Percentiles rank a stretch among this genome's conserved stretches.
phyloP scores from a whole-genome alignment of 2,329 filamentous ascomycete genomes.

The Fusarium sp. region DNA sequence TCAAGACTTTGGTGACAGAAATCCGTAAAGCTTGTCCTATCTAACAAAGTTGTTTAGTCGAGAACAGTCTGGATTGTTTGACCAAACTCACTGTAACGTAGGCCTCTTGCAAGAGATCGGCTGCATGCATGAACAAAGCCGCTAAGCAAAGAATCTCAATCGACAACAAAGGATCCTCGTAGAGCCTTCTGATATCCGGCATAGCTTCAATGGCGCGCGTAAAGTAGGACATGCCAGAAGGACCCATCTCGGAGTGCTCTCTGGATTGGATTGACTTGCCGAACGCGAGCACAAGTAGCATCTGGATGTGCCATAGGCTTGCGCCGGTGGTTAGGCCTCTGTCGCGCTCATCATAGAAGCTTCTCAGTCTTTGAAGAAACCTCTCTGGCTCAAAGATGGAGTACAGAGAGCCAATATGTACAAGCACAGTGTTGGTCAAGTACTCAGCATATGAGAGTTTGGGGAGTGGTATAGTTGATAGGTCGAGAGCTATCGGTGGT shows the following conservation, averaged over 20 bases:
- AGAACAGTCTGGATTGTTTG: background rate
- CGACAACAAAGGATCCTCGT: conserved; percentile 35
- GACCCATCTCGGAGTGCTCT: conserved; percentile 39
- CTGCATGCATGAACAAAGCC: conserved; percentile 42
- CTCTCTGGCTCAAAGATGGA: conserved; percentile 27
- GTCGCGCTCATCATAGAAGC: conserved; percentile 26
- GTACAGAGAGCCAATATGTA: conserved; percentile 39
- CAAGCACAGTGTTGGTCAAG: conserved; percentile 34
- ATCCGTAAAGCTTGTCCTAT: conserved; percentile 39
- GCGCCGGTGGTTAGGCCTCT: background rate
- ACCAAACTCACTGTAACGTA: conserved; percentile 34
- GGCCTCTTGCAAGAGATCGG: conserved; percentile 39
- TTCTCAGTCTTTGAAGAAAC: conserved; percentile 24
- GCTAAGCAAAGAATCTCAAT: conserved; percentile 40
- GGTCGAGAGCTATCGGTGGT: conserved; percentile 30
- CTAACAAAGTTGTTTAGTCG: background rate
- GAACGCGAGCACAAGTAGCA: conserved; percentile 38
- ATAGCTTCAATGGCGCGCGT: conserved; percentile 35
- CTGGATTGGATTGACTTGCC: conserved; percentile 41
- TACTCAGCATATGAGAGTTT: conserved; percentile 40
- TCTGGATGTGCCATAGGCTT: conserved; percentile 40
- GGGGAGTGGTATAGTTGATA: conserved; percentile 28
- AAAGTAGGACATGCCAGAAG: conserved; percentile 42
- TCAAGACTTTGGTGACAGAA: conserved; percentile 36
- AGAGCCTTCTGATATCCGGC: conserved; percentile 38